Percentiles rank a stretch among this genome's conserved stretches.
phyloP scores from a whole-genome alignment of 2,329 filamentous ascomycete species.

The Emydomyces testavorans region DNA sequence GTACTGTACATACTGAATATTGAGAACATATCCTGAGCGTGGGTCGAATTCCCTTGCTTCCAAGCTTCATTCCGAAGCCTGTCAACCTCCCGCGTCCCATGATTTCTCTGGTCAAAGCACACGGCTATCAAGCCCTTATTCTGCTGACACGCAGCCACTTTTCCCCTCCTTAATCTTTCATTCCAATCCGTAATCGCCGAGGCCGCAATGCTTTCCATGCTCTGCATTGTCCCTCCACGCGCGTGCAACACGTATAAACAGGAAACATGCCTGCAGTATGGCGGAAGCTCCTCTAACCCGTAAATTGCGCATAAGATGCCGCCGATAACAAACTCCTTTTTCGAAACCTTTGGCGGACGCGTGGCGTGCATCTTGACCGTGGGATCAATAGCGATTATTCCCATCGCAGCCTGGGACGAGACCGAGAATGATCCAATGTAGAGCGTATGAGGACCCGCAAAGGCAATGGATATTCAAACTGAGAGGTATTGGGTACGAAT shows the following conservation, averaged over 20 bases:
- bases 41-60: constrained; percentile 63
- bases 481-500: neutral
- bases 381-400: constrained; percentile 28
- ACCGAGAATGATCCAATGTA: neutral
- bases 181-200: constrained; percentile 60
- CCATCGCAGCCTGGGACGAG: too few species aligned
- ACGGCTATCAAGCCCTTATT: constrained; percentile 61
- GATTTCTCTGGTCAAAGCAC: constrained; percentile 86
- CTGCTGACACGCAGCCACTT: constrained; percentile 20
- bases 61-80: constrained; percentile 62
- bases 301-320: constrained; percentile 71
- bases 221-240: constrained; percentile 55
- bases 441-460: neutral
- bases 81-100: constrained; percentile 62
- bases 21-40: constrained; percentile 87
- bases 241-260: constrained; percentile 90
- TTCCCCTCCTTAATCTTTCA: constrained; percentile 27
- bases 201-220: constrained; percentile 66
- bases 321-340: constrained; percentile 57
- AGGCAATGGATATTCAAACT: neutral
- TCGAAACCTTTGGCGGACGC: constrained; percentile 42
- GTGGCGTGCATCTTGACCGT: constrained; percentile 22
- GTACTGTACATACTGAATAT: constrained; percentile 54
- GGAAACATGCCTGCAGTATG: constrained; percentile 46
- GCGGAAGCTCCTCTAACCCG: constrained; percentile 63